Percentiles rank a stretch among this genome's conserved stretches.
These are phyloP conservation scores for Fraxinus angustifolia DNA, from an alignment of 305 asterid genomes.

Conservation along the genomic window DNA sequence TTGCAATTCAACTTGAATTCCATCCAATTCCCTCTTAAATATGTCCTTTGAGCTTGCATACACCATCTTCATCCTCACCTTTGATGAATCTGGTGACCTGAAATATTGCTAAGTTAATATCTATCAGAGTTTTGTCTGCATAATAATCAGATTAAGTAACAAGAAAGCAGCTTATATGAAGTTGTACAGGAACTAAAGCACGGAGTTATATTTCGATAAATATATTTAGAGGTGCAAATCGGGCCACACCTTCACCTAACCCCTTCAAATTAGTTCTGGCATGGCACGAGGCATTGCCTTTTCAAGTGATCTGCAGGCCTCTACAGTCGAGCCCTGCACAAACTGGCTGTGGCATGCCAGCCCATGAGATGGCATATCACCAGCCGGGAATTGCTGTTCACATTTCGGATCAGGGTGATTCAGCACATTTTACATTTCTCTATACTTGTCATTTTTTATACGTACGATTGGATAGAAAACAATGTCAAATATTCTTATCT, in stretches of 20 bases:
- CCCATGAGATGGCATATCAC: not conserved
- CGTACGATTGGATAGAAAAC: not conserved
- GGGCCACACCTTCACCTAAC: not conserved
- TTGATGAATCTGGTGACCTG: slow-evolving; percentile 34
- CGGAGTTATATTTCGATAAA: not conserved
- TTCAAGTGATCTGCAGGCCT: not conserved
- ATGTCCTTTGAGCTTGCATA: slow-evolving; percentile 35
- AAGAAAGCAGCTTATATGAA: not conserved
- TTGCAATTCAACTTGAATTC: slow-evolving; percentile 30
- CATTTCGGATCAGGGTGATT: not conserved
- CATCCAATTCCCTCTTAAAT: slow-evolving; percentile 35
- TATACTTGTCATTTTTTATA: not conserved
- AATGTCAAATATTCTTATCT: not conserved
- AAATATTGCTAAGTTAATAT: not conserved
- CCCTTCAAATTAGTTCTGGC: not conserved
- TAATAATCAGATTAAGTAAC: not conserved
- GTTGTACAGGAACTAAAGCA: not conserved
- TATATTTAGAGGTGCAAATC: not conserved
- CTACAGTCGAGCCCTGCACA: not conserved
- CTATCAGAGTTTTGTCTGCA: not conserved
- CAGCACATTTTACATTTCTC: not conserved
- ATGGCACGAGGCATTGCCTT: not conserved
- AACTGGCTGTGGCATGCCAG: not conserved
- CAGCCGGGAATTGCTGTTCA: not conserved
- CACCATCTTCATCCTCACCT: slow-evolving; percentile 37